Conservation (phyloP, 805 yeast genomes). For the Wickerhamomyces queroliae region DNA sequence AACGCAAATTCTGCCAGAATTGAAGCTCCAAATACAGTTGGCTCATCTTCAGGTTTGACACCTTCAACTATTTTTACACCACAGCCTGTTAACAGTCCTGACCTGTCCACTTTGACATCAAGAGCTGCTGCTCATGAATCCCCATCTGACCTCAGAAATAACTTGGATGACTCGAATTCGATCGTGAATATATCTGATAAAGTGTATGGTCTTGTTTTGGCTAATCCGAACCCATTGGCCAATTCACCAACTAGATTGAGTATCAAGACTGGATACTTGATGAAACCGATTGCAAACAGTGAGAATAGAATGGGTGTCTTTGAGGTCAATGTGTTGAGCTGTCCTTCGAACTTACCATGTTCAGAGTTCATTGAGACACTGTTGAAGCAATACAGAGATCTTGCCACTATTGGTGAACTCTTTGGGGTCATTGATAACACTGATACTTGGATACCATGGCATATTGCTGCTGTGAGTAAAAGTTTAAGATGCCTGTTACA, state of each 20-base stretch:
- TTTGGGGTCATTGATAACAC: constrained; percentile 28
- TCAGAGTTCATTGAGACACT: constrained; percentile 48
- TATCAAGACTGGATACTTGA: constrained; percentile 62
- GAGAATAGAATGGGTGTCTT: constrained; percentile 31
- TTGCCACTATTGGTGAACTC: constrained; percentile 35
- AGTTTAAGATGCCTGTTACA: constrained; percentile 55
- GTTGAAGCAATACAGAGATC: constrained; percentile 54
- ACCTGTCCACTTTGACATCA: constrained; percentile 13
- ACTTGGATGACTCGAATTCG: constrained; percentile 16
- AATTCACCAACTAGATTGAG: constrained; percentile 69
- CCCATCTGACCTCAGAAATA: constrained; percentile 9
- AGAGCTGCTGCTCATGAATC: constrained; percentile 10
- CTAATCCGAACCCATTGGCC: constrained; percentile 57
- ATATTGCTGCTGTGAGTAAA: constrained; percentile 61
- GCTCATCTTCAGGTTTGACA: constrained; percentile 21
- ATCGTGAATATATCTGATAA: constrained; percentile 47
- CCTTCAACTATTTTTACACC: constrained; percentile 23
- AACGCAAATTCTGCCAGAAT: constrained; percentile 4
- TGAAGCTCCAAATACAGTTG: constrained; percentile 17
- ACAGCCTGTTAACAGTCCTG: constrained; percentile 22
- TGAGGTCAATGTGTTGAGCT: constrained; percentile 66
- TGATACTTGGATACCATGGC: constrained; percentile 60
- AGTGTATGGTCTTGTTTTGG: constrained; percentile 52
- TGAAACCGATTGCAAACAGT: constrained; percentile 32
- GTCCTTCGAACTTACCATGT: constrained; percentile 61